A percentile compares a stretch with the other conserved stretches of the same genome.
phyloP scores from a whole-genome alignment of 2,329 filamentous ascomycete genomes.

The Drechslerella stenobrocha region DNA sequence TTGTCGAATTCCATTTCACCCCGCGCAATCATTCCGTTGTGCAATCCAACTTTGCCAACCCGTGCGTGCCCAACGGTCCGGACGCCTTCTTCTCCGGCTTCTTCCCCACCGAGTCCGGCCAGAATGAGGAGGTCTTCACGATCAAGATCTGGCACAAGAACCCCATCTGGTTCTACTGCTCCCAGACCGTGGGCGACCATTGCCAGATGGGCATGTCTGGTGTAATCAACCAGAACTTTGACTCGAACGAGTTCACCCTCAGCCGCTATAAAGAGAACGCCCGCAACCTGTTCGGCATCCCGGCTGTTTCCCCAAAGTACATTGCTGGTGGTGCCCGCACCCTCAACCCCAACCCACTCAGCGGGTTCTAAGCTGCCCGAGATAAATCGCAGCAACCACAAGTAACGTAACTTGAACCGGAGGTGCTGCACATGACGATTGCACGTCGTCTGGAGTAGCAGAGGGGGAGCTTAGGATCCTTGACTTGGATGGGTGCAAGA shows the following conservation, averaged over 20 bases:
- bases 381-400: no score
- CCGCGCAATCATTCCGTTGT: slow-evolving; percentile 61
- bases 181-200: slow-evolving; percentile 57
- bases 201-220: slow-evolving; percentile 61
- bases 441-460: no score
- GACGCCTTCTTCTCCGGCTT: slow-evolving; percentile 58
- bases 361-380: slow-evolving; percentile 30
- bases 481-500: no score
- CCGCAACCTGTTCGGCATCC: background rate
- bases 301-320: slow-evolving; percentile 15
- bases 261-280: slow-evolving; percentile 24
- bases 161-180: slow-evolving; percentile 62
- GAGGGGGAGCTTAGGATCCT: no score
- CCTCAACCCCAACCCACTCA: slow-evolving; percentile 40
- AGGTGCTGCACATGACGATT: no score
- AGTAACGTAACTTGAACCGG: no score
- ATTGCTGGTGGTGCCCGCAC: slow-evolving; percentile 16
- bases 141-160: slow-evolving; percentile 58
- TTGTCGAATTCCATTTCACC: slow-evolving; percentile 63
- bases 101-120: slow-evolving; percentile 54
- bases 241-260: slow-evolving; percentile 39
- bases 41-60: slow-evolving; percentile 57
- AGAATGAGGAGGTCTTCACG: slow-evolving; percentile 57
- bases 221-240: slow-evolving; percentile 58
- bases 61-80: slow-evolving; percentile 55